These are phyloP conservation scores for Syzygium aqueum DNA, from an alignment of 345 rosid genomes.

Conservation along the genomic window DNA sequence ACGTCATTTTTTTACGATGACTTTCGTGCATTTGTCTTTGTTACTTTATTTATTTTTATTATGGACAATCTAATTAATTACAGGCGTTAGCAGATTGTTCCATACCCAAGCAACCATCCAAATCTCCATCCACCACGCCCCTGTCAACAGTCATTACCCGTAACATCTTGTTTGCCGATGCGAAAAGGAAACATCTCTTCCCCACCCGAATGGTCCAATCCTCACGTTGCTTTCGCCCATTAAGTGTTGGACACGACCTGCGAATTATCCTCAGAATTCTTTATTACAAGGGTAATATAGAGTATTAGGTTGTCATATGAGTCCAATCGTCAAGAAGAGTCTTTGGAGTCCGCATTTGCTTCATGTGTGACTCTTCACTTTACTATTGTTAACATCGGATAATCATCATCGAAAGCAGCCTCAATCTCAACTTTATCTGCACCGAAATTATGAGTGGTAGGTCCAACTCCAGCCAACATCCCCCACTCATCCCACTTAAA, in stretches of 20 bases:
- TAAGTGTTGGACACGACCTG: background rate
- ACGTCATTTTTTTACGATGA: no score
- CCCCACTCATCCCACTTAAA: background rate
- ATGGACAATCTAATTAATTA: no score
- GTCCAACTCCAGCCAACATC: background rate
- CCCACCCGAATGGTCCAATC: background rate
- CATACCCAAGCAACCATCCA: background rate
- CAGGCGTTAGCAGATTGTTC: no score
- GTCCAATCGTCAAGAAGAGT: background rate
- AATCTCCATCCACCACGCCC: background rate
- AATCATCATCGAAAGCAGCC: background rate
- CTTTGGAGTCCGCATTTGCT: background rate
- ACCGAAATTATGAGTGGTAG: background rate
- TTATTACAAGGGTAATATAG: background rate
- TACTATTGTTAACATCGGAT: background rate
- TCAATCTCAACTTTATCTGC: background rate
- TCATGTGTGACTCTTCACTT: background rate
- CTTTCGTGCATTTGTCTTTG: no score
- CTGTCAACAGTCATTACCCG: background rate
- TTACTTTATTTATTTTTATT: no score
- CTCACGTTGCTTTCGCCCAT: background rate
- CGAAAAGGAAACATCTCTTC: background rate
- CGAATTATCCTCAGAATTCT: background rate
- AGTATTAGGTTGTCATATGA: background rate
- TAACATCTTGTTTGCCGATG: background rate